Evolutionary conservation across 345 rosid species (phyloP).

Genomic region (Noccaea caerulescens): DNA sequence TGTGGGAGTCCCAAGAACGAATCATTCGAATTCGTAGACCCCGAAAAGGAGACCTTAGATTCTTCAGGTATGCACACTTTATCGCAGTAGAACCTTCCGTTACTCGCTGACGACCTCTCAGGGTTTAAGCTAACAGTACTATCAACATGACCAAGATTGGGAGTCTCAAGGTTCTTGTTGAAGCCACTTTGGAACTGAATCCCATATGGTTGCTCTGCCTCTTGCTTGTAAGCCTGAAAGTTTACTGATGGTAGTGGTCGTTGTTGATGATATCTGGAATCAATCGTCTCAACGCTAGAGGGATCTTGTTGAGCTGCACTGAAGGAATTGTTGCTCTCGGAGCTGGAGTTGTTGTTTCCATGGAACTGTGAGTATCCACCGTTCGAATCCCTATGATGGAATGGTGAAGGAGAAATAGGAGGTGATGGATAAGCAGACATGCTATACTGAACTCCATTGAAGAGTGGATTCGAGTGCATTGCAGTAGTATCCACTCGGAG

Average conservation of each 20-base stretch:
- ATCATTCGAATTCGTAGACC: constrained; percentile 51
- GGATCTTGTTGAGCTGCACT: constrained; percentile 48
- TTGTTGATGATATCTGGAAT: constrained; percentile 22
- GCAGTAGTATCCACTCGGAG: constrained; percentile 47
- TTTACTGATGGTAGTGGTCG: constrained; percentile 30
- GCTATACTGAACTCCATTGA: constrained; percentile 45
- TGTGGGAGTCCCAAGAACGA: constrained; percentile 54
- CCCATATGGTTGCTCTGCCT: constrained; percentile 44
- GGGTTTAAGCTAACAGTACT: constrained; percentile 36
- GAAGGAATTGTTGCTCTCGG: constrained; percentile 59
- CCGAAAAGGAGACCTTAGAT: constrained; percentile 47
- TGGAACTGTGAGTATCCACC: constrained; percentile 38
- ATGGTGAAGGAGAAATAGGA: constrained; percentile 54
- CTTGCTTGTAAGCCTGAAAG: constrained; percentile 46
- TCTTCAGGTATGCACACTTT: constrained; percentile 49
- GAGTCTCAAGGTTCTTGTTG: constrained; percentile 27
- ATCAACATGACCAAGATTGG: constrained; percentile 36
- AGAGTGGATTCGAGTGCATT: constrained; percentile 41
- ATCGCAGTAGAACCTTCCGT: constrained; percentile 45
- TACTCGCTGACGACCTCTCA: constrained; percentile 47
- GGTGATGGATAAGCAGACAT: constrained; percentile 49
- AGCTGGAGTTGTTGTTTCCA: constrained; percentile 49
- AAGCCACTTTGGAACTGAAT: constrained; percentile 38
- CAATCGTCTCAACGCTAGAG: constrained; percentile 34
- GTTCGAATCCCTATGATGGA: constrained; percentile 49